These are phyloP conservation scores for Zanthoxylum bungeanum DNA, from an alignment of 345 rosid genomes.

Conservation along the genomic window DNA sequence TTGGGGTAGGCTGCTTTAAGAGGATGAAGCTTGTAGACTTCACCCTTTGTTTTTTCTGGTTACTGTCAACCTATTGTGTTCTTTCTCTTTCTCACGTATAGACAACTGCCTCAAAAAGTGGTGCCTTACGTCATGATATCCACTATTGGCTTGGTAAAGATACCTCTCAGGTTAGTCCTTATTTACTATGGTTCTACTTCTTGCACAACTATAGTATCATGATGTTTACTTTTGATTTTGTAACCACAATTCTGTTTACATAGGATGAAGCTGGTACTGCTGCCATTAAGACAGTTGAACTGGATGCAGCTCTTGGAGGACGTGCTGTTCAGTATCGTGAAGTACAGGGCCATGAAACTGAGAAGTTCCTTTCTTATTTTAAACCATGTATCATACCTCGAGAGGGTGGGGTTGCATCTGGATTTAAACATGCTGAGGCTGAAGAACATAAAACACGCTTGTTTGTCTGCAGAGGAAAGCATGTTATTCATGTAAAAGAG, in stretches of 20 bases:
- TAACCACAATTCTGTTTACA: constrained; percentile 25
- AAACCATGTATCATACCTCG: constrained; percentile 97
- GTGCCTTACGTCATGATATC: constrained; percentile 76
- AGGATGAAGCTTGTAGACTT: constrained; percentile 6
- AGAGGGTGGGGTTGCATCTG: constrained; percentile 90
- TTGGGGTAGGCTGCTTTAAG: not conserved
- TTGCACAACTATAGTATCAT: not conserved
- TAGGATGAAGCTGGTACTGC: constrained; percentile 98
- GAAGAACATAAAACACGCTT: constrained; percentile 78
- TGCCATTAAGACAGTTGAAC: constrained; percentile 86
- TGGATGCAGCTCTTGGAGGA: constrained; percentile 99
- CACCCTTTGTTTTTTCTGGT: not conserved
- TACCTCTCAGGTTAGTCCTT: constrained; percentile 61
- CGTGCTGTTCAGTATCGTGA: constrained; percentile 99
- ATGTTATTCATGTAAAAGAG: constrained; percentile 92
- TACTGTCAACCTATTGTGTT: not conserved
- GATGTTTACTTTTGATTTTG: constrained; percentile 9
- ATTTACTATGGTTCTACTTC: not conserved
- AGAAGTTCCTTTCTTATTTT: constrained; percentile 89
- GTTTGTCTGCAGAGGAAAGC: constrained; percentile 92
- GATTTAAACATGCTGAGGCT: constrained; percentile 74
- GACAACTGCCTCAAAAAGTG: constrained; percentile 73
- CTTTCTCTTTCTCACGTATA: constrained; percentile 23
- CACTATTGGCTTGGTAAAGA: constrained; percentile 97
- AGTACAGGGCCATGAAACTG: constrained; percentile 92